These are phyloP conservation scores for Spathaspora sp. DNA, from an alignment of 805 yeast genomes.

Conservation along the genomic window DNA sequence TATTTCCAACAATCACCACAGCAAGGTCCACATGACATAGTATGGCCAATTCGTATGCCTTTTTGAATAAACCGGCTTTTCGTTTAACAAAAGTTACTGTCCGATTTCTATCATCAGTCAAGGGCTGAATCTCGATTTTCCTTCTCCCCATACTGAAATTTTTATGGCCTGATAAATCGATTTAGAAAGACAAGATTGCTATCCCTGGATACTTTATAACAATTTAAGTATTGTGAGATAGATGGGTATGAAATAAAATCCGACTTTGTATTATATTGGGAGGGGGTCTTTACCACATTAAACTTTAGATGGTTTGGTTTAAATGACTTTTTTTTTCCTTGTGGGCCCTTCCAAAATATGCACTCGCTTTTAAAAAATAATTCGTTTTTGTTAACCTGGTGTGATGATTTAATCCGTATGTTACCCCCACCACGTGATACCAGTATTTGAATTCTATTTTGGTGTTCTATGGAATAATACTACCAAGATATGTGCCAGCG, in stretches of 20 bases:
- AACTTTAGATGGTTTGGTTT: neutral
- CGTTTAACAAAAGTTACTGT: conserved; percentile 88
- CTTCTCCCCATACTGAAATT: conserved; percentile 79
- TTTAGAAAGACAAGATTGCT: neutral
- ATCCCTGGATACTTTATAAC: neutral
- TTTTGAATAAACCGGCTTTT: conserved; percentile 89
- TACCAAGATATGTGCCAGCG: too few relatives aligned
- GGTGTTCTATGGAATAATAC: too few relatives aligned
- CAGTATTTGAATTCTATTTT: neutral
- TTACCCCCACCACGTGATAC: neutral
- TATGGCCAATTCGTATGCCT: conserved; percentile 82
- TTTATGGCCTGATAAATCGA: neutral
- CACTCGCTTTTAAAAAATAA: neutral
- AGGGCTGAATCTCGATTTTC: conserved; percentile 90
- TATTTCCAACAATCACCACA: conserved; percentile 80
- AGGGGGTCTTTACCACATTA: neutral
- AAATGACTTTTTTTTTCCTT: conserved; percentile 1
- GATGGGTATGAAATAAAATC: neutral
- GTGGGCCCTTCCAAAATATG: neutral
- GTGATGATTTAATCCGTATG: neutral
- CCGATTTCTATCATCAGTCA: conserved; percentile 82
- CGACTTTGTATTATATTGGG: neutral
- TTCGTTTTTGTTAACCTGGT: neutral
- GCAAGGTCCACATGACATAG: conserved; percentile 92
- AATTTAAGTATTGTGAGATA: neutral